Percentiles rank a stretch among this genome's conserved stretches.
Evolutionary conservation across 1,284 basidiomycete species (phyloP).

Genomic region (Marasmius oreades): DNA sequence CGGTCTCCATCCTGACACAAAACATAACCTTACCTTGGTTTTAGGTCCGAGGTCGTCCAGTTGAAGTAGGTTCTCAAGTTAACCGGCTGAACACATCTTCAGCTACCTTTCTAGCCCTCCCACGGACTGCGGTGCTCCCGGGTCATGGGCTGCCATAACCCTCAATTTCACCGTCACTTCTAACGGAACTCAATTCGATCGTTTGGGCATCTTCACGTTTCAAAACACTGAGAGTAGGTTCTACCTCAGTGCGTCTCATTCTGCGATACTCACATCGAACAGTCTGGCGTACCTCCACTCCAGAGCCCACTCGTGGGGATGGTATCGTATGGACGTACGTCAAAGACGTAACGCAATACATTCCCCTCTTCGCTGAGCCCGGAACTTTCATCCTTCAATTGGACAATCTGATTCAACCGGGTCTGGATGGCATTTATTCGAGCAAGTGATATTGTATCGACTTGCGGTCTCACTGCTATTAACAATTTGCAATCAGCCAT

Average conservation of each 20-base stretch:
- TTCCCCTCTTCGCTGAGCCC: conserved; percentile 61
- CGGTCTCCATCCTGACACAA: conserved; percentile 21
- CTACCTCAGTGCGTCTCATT: not conserved
- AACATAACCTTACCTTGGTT: not conserved
- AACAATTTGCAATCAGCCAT: conserved; percentile 40
- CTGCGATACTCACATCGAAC: not conserved
- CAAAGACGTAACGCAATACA: conserved; percentile 74
- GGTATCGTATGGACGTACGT: conserved; percentile 79
- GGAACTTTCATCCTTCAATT: conserved; percentile 71
- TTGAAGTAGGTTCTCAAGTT: conserved; percentile 44
- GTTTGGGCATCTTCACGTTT: conserved; percentile 70
- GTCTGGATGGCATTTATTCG: conserved; percentile 65
- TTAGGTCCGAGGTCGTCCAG: conserved; percentile 62
- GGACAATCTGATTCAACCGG: conserved; percentile 60
- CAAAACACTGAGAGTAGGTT: conserved; percentile 69
- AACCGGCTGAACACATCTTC: not conserved
- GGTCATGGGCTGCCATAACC: conserved; percentile 73
- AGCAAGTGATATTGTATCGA: conserved; percentile 38
- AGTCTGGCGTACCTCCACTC: conserved; percentile 78
- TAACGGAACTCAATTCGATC: conserved; percentile 76
- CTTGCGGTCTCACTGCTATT: not conserved
- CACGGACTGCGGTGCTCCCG: conserved; percentile 63
- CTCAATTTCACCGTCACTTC: conserved; percentile 76
- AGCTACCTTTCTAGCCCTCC: conserved; percentile 50
- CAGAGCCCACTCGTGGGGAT: conserved; percentile 62